These are phyloP conservation scores for Isatis tinctoria DNA, from an alignment of 345 rosid species.

Conservation along the genomic window DNA sequence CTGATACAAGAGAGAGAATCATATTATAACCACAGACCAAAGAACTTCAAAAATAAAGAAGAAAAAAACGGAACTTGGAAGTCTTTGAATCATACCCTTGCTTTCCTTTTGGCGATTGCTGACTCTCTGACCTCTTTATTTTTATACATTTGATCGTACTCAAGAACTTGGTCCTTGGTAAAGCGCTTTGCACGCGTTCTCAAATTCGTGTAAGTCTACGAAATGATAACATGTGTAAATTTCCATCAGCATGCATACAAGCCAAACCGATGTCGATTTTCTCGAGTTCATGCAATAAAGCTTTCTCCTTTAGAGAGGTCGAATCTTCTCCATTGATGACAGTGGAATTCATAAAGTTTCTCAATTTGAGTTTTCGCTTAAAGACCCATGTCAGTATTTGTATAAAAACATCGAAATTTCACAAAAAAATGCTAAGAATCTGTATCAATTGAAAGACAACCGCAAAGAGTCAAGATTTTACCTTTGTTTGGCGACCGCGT, in stretches of 20 bases:
- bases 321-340: background rate
- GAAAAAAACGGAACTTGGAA: background rate
- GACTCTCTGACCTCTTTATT: slow-evolving; percentile 14
- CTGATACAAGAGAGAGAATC: slow-evolving; percentile 9
- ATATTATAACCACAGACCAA: background rate
- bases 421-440: no score
- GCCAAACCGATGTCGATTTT: background rate
- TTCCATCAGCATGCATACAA: slow-evolving; percentile 6
- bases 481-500: slow-evolving; percentile 50
- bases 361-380: background rate
- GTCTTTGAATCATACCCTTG: slow-evolving; percentile 10
- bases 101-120: slow-evolving; percentile 17
- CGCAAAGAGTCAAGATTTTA: slow-evolving; percentile 5
- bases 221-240: background rate
- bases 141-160: slow-evolving; percentile 15
- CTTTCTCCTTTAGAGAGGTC: no score
- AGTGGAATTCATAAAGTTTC: background rate
- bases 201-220: slow-evolving; percentile 43
- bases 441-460: no score
- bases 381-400: background rate
- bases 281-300: no score
- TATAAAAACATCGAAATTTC: background rate
- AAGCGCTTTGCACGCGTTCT: slow-evolving; percentile 42
- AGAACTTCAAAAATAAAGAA: background rate
- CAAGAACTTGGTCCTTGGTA: slow-evolving; percentile 49